These are phyloP conservation scores for Tetrahymena malaccensis DNA, from an alignment of 73 alveolate species.

Conservation along the genomic window DNA sequence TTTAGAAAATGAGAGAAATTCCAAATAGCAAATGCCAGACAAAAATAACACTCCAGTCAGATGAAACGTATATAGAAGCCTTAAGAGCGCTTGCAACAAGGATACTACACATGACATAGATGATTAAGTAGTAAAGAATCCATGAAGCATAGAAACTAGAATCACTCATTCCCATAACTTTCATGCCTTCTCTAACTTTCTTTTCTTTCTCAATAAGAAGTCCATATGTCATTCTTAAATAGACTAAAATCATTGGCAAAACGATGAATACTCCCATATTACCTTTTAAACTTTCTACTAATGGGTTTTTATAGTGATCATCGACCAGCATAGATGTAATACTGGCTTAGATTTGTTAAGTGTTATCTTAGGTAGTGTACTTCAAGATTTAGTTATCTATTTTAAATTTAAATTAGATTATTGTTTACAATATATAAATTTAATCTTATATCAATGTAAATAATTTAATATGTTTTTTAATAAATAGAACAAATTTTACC, in stretches of 20 bases:
- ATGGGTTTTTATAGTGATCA: not conserved
- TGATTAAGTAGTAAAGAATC: conserved; percentile 56
- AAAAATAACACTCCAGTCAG: conserved; percentile 6
- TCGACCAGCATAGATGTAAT: not conserved
- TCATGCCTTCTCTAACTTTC: conserved; percentile 92
- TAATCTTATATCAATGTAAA: no score
- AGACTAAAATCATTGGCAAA: not conserved
- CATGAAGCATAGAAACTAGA: conserved; percentile 73
- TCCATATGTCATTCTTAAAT: conserved; percentile 56
- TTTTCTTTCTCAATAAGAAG: conserved; percentile 84
- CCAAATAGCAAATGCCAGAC: not conserved
- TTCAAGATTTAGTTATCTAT: not conserved
- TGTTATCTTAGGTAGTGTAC: not conserved
- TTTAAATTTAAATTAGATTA: not conserved
- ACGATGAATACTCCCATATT: not conserved
- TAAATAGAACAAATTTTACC: not conserved
- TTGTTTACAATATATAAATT: not conserved
- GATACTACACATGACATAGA: conserved; percentile 35
- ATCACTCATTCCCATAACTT: conserved; percentile 94
- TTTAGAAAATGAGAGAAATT: not conserved
- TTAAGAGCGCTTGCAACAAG: conserved; percentile 32
- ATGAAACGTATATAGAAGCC: not conserved
- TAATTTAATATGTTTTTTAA: no score
- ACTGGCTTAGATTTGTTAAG: not conserved
- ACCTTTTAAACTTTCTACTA: not conserved